Evolutionary conservation across 2,329 filamentous ascomycete species (phyloP), one percentile per base, ranked within the genome.

Genomic region (Macrophomina tecta): DNA sequence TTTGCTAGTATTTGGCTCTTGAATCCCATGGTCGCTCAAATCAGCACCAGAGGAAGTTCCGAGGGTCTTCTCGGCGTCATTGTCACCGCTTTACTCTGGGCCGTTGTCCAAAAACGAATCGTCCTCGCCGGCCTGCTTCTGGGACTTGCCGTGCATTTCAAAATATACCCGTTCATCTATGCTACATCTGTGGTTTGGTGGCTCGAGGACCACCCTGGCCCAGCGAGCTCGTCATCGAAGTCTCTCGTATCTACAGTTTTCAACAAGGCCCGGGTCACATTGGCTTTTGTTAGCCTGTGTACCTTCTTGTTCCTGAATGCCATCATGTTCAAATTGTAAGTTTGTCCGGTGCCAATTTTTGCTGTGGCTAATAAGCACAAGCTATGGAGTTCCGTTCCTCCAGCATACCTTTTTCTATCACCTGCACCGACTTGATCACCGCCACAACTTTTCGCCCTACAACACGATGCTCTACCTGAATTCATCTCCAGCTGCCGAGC

Each of bases 121-220:
- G 74, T 79, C 1, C 76, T 96, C 8, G 91, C 93, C 0, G 94
- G 92, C 0, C 70, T 89, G 2, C 78, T 98, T 36, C 83, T 99
- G 2, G 95, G 95, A 0, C 80, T 97, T 34, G 88, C 88, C 1
- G 94, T 98, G 32, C 95, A 99, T 80, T 96, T 99, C 81, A 99
- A 99, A 84, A 98, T 99, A 69, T 99, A 99, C 74, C 95, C 95
- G 0, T 97, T 98, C 78, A 92, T 99, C 68, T 99, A 99, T 78
- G 94, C 92, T 1, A 87, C 90, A 0, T 89, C 90, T 3, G 89
- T 95, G 49, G 78, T 93, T 5, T 93, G 90, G 90, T 94, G 90
- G 90, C 87, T 94, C 81, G 91, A 92, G 71, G 81, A 80, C 2
- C 84, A 68, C 16, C 38, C 53, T 11, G 63, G 51, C 8, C 32